Conservation (phyloP, 2,329 filamentous ascomycete species). For the Ceratocystis papillata region DNA sequence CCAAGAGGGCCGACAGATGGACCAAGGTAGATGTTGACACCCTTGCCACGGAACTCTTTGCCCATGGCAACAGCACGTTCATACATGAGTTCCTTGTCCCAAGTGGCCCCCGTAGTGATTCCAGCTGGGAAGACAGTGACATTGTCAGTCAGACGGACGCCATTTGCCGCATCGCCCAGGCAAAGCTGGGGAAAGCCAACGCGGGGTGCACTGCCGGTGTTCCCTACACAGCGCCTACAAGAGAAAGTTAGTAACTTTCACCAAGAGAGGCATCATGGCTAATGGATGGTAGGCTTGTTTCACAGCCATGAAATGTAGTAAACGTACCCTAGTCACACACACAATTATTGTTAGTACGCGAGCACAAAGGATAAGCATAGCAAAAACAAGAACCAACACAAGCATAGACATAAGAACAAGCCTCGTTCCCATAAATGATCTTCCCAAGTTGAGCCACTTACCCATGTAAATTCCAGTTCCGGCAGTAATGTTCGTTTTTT, state of each 20-base stretch:
- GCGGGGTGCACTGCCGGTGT: slow-evolving; percentile 59
- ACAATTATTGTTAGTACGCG: background rate
- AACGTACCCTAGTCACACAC: slow-evolving; percentile 12
- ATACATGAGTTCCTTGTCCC: slow-evolving; percentile 61
- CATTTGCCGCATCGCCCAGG: slow-evolving; percentile 60
- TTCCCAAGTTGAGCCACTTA: slow-evolving; percentile 26
- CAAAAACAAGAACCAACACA: background rate
- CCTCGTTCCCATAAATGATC: no score
- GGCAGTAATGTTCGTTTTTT: slow-evolving; percentile 67
- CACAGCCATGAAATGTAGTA: background rate
- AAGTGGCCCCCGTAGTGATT: slow-evolving; percentile 66
- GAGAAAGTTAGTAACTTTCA: background rate
- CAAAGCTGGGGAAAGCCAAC: slow-evolving; percentile 64
- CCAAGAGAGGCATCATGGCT: background rate
- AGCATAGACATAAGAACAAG: background rate
- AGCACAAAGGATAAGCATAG: slow-evolving; percentile 16
- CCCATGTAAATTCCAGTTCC: slow-evolving; percentile 65
- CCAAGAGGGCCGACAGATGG: slow-evolving; percentile 62
- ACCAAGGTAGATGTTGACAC: slow-evolving; percentile 59
- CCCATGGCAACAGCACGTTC: slow-evolving; percentile 57
- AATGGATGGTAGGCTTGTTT: background rate
- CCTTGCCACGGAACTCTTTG: slow-evolving; percentile 61
- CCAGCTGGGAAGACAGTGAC: slow-evolving; percentile 68
- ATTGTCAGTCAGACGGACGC: slow-evolving; percentile 61
- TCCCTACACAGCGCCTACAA: slow-evolving; percentile 56